Base-by-base conservation (phyloP, 345 rosid species). In the Gossypium turneri region DNA sequence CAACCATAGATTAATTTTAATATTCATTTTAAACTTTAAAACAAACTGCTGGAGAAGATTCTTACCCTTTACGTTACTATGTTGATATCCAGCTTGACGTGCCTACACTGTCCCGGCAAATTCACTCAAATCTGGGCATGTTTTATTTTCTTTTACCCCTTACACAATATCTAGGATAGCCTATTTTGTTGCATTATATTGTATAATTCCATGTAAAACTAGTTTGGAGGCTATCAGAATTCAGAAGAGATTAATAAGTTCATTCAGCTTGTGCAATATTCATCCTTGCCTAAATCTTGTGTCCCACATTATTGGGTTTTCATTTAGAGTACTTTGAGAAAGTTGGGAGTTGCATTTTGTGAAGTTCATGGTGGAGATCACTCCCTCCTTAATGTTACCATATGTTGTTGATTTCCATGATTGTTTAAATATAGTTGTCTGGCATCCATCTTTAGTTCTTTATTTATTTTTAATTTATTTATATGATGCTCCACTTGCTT, bases 401-500 rank as follows among this genome's bases (percentile, higher is more conserved):
- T 16, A n/a, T 61, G 55, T n/a, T 25, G 29, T 34, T 71, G 43
- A 50, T 76, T 25, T 62, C 64, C 27, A 25, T 44, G 66, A 38
- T 78, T 70, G 44, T 73, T 73, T 59, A 25, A 59, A 59, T 58
- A 59, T 48, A 1, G 6, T 73, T 59, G 47, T 58, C 8, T 44
- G 64, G 24, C 13, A 73, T 45, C 67, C 9, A 60, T 45, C 19
- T 51, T 19, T 64, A 7, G 15, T 58, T 43, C 41, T 59, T 73
- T 73, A 2, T 27, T 61, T 44, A 15, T 45, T 73, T 45, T 24
- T 60, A 58, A 9, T 73, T 47, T 47, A 7, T 43, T 38, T 72
- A 38, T 73, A 47, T 64, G 25, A 45, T 75, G 19, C 67, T 70
- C 27, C 45, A 13, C 60, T 73, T 75, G 73, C 52, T 79, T 17